phyloP scores from a whole-genome alignment of 768 basidiomycete genomes.

The Pisolithus tinctorius region DNA sequence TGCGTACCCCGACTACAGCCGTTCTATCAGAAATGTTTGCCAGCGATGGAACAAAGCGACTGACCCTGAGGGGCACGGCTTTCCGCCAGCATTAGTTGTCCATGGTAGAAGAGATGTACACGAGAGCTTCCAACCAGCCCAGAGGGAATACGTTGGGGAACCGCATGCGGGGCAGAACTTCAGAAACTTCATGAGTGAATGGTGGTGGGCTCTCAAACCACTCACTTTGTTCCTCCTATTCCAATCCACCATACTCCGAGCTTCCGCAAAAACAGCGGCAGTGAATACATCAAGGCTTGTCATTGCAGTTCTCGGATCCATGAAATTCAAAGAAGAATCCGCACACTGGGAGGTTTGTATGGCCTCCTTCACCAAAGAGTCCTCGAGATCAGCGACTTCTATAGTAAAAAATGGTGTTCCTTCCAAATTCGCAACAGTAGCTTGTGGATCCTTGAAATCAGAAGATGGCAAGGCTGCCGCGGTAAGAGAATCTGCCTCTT shows the following conservation, averaged over 20 bases:
- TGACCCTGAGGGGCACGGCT: conserved; percentile 69
- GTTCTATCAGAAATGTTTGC: conserved; percentile 8
- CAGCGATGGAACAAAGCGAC: conserved; percentile 17
- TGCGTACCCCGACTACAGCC: conserved; percentile 68
- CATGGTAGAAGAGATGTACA: conserved; percentile 75
- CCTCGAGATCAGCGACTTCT: conserved; percentile 54
- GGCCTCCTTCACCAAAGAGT: conserved; percentile 37
- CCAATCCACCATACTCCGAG: conserved; percentile 87
- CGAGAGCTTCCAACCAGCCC: conserved; percentile 94
- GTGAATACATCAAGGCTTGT: conserved; percentile 53
- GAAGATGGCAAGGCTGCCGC: conserved; percentile 55
- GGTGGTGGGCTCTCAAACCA: neutral
- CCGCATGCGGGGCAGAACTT: conserved; percentile 92
- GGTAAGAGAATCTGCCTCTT: conserved; percentile 45
- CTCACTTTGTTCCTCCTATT: conserved; percentile 79
- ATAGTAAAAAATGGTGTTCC: conserved; percentile 86
- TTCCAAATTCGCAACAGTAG: conserved; percentile 50
- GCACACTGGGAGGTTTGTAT: conserved; percentile 32
- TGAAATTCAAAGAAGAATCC: conserved; percentile 46
- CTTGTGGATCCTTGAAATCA: conserved; percentile 52
- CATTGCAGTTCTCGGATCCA: conserved; percentile 57
- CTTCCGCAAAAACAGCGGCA: conserved; percentile 72
- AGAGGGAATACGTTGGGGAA: conserved; percentile 70
- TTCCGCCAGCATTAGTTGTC: conserved; percentile 54
- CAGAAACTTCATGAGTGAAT: neutral